Conservation (phyloP, 768 basidiomycete species). For the Termitomyces bulborhizus region DNA sequence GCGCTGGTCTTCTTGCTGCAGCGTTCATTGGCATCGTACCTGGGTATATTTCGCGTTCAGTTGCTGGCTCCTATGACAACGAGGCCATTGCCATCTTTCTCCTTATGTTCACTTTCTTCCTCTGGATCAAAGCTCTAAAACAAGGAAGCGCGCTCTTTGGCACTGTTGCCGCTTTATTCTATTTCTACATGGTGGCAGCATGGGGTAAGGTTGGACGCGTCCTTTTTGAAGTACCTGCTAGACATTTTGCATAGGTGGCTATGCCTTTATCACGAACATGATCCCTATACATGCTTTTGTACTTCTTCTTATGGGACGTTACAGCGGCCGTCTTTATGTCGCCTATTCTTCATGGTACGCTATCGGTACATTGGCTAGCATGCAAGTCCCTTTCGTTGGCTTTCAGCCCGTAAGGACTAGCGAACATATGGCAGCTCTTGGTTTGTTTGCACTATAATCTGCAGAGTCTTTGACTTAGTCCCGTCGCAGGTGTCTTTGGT, state of each 20-base stretch:
- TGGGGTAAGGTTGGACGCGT: conserved; percentile 63
- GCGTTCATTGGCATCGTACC: conserved; percentile 98
- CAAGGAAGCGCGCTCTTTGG: conserved; percentile 90
- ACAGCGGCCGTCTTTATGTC: conserved; percentile 85
- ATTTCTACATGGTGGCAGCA: conserved; percentile 99
- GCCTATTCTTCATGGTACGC: conserved; percentile 98
- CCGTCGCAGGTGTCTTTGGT: conserved; percentile 77
- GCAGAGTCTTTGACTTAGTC: not conserved
- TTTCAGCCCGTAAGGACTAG: conserved; percentile 97
- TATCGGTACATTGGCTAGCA: conserved; percentile 93
- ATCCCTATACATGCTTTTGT: conserved; percentile 95
- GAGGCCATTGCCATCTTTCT: conserved; percentile 99
- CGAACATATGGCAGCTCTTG: conserved; percentile 98
- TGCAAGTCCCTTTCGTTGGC: conserved; percentile 99
- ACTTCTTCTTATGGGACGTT: conserved; percentile 94
- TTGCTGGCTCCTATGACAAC: conserved; percentile 99
- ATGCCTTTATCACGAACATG: conserved; percentile 99
- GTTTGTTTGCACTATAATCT: conserved; percentile 31
- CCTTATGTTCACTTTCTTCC: conserved; percentile 98
- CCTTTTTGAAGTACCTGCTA: conserved; percentile 4
- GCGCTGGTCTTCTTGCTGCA: conserved; percentile 94
- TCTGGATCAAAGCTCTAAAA: conserved; percentile 96
- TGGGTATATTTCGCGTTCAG: conserved; percentile 97
- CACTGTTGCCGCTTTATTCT: conserved; percentile 88
- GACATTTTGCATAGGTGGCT: conserved; percentile 57